Conservation (phyloP, 164 flowering plant genomes). For the Platanus orientalis region DNA sequence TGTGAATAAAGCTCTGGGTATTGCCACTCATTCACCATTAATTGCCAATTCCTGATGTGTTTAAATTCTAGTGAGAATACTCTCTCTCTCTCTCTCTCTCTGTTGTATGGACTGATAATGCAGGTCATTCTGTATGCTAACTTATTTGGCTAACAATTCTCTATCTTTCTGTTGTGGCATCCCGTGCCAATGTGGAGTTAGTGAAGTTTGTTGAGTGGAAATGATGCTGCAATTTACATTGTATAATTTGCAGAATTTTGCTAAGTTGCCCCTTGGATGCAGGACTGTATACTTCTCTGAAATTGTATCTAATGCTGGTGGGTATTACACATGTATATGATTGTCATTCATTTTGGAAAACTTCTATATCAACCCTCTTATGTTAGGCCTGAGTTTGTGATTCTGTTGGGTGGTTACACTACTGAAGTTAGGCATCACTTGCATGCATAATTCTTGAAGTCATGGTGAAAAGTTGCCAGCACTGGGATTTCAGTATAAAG, state of each 20-base stretch:
- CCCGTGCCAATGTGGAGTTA: slow-evolving; percentile 1
- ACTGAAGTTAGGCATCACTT: no score
- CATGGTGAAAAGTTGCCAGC: no score
- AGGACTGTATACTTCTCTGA: background rate
- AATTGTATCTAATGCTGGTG: background rate
- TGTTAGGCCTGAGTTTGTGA: no score
- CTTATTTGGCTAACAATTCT: background rate
- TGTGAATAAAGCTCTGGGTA: slow-evolving; percentile 15
- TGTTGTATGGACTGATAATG: background rate
- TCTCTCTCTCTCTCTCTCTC: background rate
- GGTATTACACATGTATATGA: no score
- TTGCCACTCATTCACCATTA: background rate
- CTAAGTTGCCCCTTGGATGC: background rate
- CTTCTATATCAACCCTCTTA: no score
- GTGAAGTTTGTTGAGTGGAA: background rate
- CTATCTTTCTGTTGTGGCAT: background rate
- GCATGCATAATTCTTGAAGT: no score
- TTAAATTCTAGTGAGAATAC: background rate
- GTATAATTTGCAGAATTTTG: background rate
- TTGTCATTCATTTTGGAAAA: no score
- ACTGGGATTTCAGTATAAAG: no score
- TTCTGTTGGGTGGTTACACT: no score
- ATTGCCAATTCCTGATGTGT: background rate
- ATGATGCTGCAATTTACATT: no score
- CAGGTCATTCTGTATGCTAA: background rate